Base-by-base conservation (phyloP, 495 filamentous ascomycete genomes). In the Tuber microsphaerosporum region DNA sequence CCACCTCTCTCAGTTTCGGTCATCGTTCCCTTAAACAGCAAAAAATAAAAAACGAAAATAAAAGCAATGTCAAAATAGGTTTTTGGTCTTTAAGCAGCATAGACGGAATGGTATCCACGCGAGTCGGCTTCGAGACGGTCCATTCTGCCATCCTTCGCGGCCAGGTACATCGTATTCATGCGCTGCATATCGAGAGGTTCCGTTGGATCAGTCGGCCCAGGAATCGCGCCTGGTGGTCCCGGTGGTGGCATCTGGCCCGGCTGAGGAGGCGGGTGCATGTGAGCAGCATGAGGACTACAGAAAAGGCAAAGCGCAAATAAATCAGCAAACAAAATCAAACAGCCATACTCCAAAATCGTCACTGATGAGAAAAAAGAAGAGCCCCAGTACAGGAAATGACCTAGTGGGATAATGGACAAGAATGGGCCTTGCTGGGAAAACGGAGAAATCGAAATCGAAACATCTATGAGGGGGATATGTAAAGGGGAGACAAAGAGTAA, bases 71-170 rank as follows among this genome's bases (percentile, higher is more conserved):
- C 56, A 65, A 26, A 65, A 65, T 65, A 65, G 31, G 56, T 4
- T 16, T 34, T 65, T 2, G 12, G 56, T 34, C 69, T 51, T 77
- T 79, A 81, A 76, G 78, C 80, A 56, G 81, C 81, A 74, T 83
- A 87, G 44, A 85, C 85, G 51, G 83, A 85, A 71, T 87, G 84
- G 76, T 86, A 86, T 34, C 84, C 85, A 73, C 86, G 82, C 46
- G 81, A 75, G 73, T 87, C 86, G 61, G 84, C 86, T 77, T 87
- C 86, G n/a, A 86, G 82, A n/a, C 86, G 83, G 79, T 87, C 84
- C 75, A 80, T 84, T 71, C 84, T 81, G 68, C 76, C 83, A 71
- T 86, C 85, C 26, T 85, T 83, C 39, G 83, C 82, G 65, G 81
- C 82, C 77, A 87, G 82, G 79, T 85, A 85, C 78, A 86, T 82